A percentile compares a stretch with the other conserved stretches of the same genome.
phyloP scores from a whole-genome alignment of 441 rosid genomes.

The Rhodomyrtus psidioides region DNA sequence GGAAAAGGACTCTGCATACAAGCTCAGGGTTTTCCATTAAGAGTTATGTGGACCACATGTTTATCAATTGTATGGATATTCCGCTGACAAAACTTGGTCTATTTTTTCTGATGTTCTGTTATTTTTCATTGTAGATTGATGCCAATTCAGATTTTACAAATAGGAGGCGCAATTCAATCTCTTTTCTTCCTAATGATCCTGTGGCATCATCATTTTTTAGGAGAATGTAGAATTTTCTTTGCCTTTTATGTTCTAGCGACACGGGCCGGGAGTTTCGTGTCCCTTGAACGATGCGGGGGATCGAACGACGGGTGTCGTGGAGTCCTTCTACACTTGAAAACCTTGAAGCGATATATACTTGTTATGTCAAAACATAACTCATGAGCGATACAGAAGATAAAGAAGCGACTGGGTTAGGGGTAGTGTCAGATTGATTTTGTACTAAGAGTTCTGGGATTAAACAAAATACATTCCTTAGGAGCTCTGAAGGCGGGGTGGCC shows the following conservation, averaged over 20 bases:
- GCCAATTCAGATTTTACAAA: slow-evolving; percentile 57
- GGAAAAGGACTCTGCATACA: not conserved
- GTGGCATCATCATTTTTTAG: slow-evolving; percentile 61
- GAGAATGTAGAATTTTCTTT: slow-evolving; percentile 25
- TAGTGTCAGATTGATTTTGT: no score
- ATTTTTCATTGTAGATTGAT: slow-evolving; percentile 40
- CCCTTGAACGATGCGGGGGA: no score
- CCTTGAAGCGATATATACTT: no score
- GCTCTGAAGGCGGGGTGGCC: no score
- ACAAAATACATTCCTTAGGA: no score
- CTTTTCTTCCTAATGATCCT: slow-evolving; percentile 65
- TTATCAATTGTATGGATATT: not conserved
- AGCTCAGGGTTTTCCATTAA: not conserved
- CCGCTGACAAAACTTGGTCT: not conserved
- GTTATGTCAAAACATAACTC: no score
- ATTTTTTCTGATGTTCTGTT: not conserved
- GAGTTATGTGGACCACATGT: not conserved
- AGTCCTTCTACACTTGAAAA: no score
- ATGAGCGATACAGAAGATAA: no score
- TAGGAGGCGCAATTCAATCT: slow-evolving; percentile 41
- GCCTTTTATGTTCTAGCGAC: not conserved
- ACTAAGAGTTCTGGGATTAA: no score
- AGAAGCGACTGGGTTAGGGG: no score
- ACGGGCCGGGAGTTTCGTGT: no score
- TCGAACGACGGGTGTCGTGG: no score